Percentiles rank a stretch among this genome's conserved stretches.
phyloP scores from a whole-genome alignment of 305 asterid genomes.

The Rubia balearica region DNA sequence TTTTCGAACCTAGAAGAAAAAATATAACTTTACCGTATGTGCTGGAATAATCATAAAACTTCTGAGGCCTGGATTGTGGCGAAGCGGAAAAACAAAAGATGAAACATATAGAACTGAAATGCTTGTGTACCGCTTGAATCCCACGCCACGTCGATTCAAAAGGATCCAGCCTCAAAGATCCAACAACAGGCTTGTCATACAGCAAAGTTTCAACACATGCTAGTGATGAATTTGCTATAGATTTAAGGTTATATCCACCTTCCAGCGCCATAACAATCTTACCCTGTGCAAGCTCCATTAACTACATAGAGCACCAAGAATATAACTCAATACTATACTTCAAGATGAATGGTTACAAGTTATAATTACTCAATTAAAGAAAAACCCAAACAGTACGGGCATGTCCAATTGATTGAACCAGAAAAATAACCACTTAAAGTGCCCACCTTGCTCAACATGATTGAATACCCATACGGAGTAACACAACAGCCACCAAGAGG shows the following conservation, averaged over 20 bases:
- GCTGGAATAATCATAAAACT: slow-evolving; percentile 4
- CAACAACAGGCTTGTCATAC: slow-evolving; percentile 40
- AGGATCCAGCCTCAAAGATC: slow-evolving; percentile 52
- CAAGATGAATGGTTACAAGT: not conserved
- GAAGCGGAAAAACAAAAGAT: not conserved
- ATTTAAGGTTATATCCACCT: slow-evolving; percentile 86
- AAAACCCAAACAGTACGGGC: not conserved
- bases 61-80: not conserved
- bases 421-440: slow-evolving; percentile 12
- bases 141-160: slow-evolving; percentile 86
- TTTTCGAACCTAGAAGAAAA: slow-evolving; percentile 48
- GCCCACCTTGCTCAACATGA: slow-evolving; percentile 80
- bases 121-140: slow-evolving; percentile 48
- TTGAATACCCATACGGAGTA: slow-evolving; percentile 77
- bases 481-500: slow-evolving; percentile 92
- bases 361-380: slow-evolving; percentile 3
- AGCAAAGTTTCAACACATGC: slow-evolving; percentile 80
- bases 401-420: not conserved
- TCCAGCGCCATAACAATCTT: slow-evolving; percentile 95
- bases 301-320: slow-evolving; percentile 35
- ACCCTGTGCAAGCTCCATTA: slow-evolving; percentile 81
- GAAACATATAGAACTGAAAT: not conserved
- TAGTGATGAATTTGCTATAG: slow-evolving; percentile 65
- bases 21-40: slow-evolving; percentile 4
- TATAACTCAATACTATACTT: slow-evolving; percentile 6